Conservation (phyloP, 306 rosid species). For the Cajanus cajan region DNA sequence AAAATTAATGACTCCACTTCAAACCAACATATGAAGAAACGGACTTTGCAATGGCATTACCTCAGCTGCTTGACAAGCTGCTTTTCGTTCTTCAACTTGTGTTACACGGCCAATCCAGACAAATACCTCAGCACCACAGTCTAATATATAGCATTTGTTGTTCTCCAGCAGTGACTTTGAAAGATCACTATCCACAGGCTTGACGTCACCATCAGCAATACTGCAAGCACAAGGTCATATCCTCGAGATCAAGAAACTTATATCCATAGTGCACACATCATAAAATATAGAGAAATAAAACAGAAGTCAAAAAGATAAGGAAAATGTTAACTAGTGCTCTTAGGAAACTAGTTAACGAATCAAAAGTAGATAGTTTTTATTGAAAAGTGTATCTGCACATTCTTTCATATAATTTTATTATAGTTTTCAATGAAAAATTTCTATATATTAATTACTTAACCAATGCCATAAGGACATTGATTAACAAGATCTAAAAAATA, state of each 20-base stretch:
- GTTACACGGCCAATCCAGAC: conserved; percentile 96
- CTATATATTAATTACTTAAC: too few relatives aligned
- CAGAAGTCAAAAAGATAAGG: too few relatives aligned
- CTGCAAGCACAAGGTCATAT: conserved; percentile 45
- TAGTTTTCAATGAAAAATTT: too few relatives aligned
- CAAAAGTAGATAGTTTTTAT: too few relatives aligned
- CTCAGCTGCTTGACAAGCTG: conserved; percentile 86
- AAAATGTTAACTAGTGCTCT: too few relatives aligned
- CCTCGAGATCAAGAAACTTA: conserved; percentile 27
- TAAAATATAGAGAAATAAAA: not conserved
- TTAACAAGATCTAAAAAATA: conserved; percentile 1
- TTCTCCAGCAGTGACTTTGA: conserved; percentile 86
- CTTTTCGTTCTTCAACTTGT: conserved; percentile 96
- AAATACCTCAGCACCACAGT: conserved; percentile 88
- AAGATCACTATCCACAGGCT: conserved; percentile 75
- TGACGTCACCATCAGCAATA: conserved; percentile 74
- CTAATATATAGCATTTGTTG: conserved; percentile 86
- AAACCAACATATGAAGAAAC: conserved; percentile 27
- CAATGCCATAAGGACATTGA: too few relatives aligned
- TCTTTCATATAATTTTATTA: too few relatives aligned
- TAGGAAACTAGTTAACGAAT: too few relatives aligned
- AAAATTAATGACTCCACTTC: conserved; percentile 29
- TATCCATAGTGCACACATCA: conserved; percentile 14
- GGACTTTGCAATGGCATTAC: conserved; percentile 43
- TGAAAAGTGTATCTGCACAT: too few relatives aligned